Evolutionary conservation across 1,139 yeast genomes (phyloP).

Genomic region (Geotrichum klebahnii): DNA sequence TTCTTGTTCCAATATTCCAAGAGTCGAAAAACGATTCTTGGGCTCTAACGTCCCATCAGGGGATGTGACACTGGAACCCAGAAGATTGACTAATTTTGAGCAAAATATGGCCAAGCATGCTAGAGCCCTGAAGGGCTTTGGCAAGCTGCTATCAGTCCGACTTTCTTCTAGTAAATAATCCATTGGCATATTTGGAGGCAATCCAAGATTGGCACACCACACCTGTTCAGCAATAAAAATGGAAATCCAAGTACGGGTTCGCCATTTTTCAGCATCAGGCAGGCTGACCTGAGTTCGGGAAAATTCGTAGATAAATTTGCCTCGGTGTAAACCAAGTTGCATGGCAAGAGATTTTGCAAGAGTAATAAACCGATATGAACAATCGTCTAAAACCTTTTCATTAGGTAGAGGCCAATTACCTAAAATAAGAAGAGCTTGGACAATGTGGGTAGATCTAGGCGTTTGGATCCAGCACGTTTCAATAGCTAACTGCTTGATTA

Average conservation of each 20-base stretch:
- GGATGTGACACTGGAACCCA: slow-evolving; percentile 84
- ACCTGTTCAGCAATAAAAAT: slow-evolving; percentile 84
- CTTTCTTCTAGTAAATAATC: slow-evolving; percentile 82
- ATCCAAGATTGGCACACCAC: slow-evolving; percentile 82
- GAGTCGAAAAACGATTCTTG: slow-evolving; percentile 71
- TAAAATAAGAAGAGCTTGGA: slow-evolving; percentile 77
- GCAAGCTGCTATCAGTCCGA: slow-evolving; percentile 61
- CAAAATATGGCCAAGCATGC: slow-evolving; percentile 77
- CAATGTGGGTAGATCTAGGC: slow-evolving; percentile 89
- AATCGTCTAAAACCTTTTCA: slow-evolving; percentile 87
- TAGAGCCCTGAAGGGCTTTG: slow-evolving; percentile 65
- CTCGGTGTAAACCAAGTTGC: slow-evolving; percentile 90
- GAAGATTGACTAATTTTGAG: slow-evolving; percentile 73
- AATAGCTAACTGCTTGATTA: slow-evolving; percentile 81
- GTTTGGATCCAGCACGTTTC: slow-evolving; percentile 93
- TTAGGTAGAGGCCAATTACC: slow-evolving; percentile 93
- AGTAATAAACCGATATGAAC: slow-evolving; percentile 83
- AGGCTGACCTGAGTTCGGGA: slow-evolving; percentile 83
- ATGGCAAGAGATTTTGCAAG: slow-evolving; percentile 78
- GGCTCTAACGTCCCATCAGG: slow-evolving; percentile 91
- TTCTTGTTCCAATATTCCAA: slow-evolving; percentile 72
- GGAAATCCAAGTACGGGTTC: slow-evolving; percentile 89
- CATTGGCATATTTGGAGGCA: slow-evolving; percentile 82
- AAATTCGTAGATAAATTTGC: slow-evolving; percentile 85
- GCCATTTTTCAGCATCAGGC: slow-evolving; percentile 91